Conservation (phyloP, 495 filamentous ascomycete species). For the Daldinia bambusicola region DNA sequence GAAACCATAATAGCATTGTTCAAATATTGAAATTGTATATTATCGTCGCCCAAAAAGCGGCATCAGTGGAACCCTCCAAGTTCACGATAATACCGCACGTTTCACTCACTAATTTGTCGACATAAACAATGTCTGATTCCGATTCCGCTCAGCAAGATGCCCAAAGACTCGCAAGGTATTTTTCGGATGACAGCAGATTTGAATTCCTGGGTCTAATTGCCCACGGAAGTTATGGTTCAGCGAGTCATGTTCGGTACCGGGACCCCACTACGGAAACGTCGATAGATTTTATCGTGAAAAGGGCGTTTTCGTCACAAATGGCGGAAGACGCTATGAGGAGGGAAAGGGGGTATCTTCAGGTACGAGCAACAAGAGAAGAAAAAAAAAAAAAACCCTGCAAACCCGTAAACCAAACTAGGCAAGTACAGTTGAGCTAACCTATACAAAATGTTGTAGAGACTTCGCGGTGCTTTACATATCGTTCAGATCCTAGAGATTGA, state of each 20-base stretch:
- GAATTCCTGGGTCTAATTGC: neutral
- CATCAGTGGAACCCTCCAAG: neutral
- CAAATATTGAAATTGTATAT: too few relatives aligned
- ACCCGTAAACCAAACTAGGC: neutral
- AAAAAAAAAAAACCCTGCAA: too few relatives aligned
- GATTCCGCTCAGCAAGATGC: neutral
- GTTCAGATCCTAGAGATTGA: neutral
- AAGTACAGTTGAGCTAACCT: neutral
- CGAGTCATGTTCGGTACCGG: constrained; percentile 11
- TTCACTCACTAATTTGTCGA: neutral
- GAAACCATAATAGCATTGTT: too few relatives aligned
- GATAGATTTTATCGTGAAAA: constrained; percentile 2
- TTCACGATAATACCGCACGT: neutral
- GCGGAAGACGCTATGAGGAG: neutral
- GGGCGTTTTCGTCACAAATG: neutral
- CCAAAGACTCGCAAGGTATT: neutral
- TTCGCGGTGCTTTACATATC: constrained; percentile 30
- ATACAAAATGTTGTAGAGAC: neutral
- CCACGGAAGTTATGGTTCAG: constrained; percentile 8
- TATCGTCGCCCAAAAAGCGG: too few relatives aligned
- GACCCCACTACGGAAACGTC: neutral
- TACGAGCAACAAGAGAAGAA: neutral
- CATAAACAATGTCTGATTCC: neutral
- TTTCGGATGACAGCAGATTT: neutral
- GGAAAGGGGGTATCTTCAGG: neutral